Conservation (phyloP, 192 early-diverging fungal species). For the Podochytrium sp. region DNA sequence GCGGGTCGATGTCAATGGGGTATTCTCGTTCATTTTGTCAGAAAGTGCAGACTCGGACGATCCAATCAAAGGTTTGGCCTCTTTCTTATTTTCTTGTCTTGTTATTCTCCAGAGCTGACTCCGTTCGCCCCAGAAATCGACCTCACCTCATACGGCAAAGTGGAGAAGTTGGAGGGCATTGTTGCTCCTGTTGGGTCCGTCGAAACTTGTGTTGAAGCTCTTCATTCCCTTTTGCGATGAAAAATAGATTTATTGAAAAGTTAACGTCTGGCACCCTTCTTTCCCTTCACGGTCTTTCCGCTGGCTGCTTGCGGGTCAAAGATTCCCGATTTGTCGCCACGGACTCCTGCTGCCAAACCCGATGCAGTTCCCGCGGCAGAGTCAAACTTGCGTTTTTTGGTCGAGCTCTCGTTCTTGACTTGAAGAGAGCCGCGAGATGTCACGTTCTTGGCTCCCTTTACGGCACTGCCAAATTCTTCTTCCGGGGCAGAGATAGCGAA, state of each 20-base stretch:
- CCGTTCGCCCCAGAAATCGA: slow-evolving; percentile 29
- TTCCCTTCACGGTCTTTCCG: slow-evolving; percentile 37
- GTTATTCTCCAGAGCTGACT: background rate
- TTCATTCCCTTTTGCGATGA: background rate
- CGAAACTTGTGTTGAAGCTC: background rate
- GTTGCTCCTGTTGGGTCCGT: background rate
- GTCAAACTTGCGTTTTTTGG: slow-evolving; percentile 54
- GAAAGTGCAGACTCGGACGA: slow-evolving; percentile 36
- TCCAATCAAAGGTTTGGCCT: slow-evolving; percentile 27
- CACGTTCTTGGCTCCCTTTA: slow-evolving; percentile 56
- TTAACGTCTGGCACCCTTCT: slow-evolving; percentile 33
- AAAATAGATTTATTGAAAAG: background rate
- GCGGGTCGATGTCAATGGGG: slow-evolving; percentile 11
- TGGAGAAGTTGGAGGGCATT: background rate
- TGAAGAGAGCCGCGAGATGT: slow-evolving; percentile 59
- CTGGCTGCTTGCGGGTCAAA: slow-evolving; percentile 30
- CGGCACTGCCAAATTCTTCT: slow-evolving; percentile 76
- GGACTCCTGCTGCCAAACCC: slow-evolving; percentile 12
- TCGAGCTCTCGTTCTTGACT: slow-evolving; percentile 67
- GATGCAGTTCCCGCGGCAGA: slow-evolving; percentile 30
- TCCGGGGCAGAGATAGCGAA: slow-evolving; percentile 72
- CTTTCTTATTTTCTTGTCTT: background rate
- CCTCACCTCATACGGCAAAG: slow-evolving; percentile 29
- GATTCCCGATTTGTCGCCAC: slow-evolving; percentile 27
- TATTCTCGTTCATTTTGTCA: slow-evolving; percentile 33